Evolutionary conservation across 2,329 filamentous ascomycete species (phyloP).

Genomic region (Fusarium subglutinans): DNA sequence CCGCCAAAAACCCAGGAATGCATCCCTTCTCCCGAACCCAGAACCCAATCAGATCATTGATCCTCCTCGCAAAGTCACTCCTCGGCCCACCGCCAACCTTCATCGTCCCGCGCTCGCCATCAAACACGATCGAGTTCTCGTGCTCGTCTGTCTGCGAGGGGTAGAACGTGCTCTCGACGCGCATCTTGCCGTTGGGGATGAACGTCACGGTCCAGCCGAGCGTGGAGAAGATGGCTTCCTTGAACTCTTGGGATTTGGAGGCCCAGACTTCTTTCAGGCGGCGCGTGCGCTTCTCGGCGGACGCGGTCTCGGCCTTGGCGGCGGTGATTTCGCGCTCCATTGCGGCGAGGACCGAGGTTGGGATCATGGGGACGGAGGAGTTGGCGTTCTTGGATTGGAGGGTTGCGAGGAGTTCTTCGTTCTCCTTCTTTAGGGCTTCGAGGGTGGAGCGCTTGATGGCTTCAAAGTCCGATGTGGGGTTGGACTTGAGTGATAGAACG

Average conservation of each 20-base stretch:
- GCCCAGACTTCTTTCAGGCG: conserved; percentile 94
- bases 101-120: conserved; percentile 95
- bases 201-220: conserved; percentile 96
- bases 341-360: conserved; percentile 78
- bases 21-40: conserved; percentile 96
- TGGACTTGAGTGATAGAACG: conserved; percentile 86
- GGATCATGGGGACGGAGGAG: conserved; percentile 71
- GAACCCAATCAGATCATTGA: conserved; percentile 87
- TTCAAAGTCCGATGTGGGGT: conserved; percentile 88
- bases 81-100: conserved; percentile 92
- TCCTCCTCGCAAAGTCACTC: conserved; percentile 85
- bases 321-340: conserved; percentile 79
- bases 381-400: conserved; percentile 60
- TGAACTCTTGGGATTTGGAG: conserved; percentile 91
- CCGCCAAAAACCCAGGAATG: conserved; percentile 92
- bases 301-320: conserved; percentile 72
- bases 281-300: conserved; percentile 82
- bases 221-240: conserved; percentile 90
- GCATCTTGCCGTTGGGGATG: conserved; percentile 95
- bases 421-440: conserved; percentile 80
- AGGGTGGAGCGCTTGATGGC: conserved; percentile 86
- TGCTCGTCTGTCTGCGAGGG: conserved; percentile 74
- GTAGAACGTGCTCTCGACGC: conserved; percentile 86
- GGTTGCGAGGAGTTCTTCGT: conserved; percentile 80
- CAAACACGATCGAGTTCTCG: conserved; percentile 82